Conservation (phyloP, 169 alveolate genomes). For the Cytauxzoon felis region DNA sequence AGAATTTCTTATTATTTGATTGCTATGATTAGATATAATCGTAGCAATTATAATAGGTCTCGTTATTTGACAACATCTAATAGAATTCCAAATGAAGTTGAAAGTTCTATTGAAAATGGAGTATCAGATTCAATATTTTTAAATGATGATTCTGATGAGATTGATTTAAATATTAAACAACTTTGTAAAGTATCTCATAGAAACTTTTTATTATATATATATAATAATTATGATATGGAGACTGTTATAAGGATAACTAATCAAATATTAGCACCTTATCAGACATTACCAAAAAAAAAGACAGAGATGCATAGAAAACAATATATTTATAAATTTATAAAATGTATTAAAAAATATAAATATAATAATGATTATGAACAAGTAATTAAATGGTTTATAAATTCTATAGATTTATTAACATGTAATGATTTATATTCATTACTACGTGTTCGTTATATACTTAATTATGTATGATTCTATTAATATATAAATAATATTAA, state of each 20-base stretch:
- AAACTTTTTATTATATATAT: constrained; percentile 34
- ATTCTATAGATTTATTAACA: constrained; percentile 49
- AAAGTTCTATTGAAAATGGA: too few relatives aligned
- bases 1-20: too few relatives aligned
- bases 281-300: constrained; percentile 29
- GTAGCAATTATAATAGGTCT: neutral
- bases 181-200: constrained; percentile 54
- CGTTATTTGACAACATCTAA: neutral
- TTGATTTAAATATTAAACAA: constrained; percentile 44
- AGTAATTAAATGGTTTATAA: constrained; percentile 26
- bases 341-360: constrained; percentile 35
- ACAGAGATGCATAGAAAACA: constrained; percentile 31
- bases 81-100: neutral
- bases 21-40: too few relatives aligned
- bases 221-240: constrained; percentile 39
- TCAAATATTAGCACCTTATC: constrained; percentile 56
- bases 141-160: constrained; percentile 5
- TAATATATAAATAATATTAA: neutral
- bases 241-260: constrained; percentile 42
- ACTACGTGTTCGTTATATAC: constrained; percentile 43
- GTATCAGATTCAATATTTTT: constrained; percentile 16
- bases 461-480: constrained; percentile 44
- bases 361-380: constrained; percentile 35
- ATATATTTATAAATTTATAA: constrained; percentile 22
- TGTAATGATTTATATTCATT: constrained; percentile 47